These are phyloP conservation scores for Candida sakaeoensis DNA, from an alignment of 805 yeast genomes.

Conservation along the genomic window DNA sequence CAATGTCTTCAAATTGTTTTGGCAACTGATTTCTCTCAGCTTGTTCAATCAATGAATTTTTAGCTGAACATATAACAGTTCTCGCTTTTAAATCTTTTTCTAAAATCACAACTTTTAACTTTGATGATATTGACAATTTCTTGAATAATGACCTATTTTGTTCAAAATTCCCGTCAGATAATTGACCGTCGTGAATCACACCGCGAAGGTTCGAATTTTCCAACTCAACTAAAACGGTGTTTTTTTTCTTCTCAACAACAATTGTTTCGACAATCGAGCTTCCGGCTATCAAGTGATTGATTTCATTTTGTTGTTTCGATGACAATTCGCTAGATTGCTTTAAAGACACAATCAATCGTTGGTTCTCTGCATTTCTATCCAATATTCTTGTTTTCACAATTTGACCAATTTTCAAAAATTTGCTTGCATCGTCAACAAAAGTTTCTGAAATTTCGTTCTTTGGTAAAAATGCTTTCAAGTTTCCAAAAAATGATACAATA, in stretches of 20 bases:
- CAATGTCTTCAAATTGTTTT: conserved; percentile 52
- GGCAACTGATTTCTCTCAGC: conserved; percentile 58
- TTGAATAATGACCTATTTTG: conserved; percentile 67
- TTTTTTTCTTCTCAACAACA: conserved; percentile 73
- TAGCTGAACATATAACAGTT: conserved; percentile 60
- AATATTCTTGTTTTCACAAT: conserved; percentile 69
- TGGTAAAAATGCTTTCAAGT: conserved; percentile 76
- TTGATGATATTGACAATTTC: conserved; percentile 58
- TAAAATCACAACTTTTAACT: conserved; percentile 58
- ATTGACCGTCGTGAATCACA: conserved; percentile 67
- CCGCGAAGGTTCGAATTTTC: conserved; percentile 55
- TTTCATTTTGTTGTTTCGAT: conserved; percentile 42
- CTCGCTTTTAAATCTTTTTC: conserved; percentile 62
- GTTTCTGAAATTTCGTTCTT: conserved; percentile 87
- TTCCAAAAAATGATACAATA: conserved; percentile 77
- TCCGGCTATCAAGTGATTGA: conserved; percentile 54
- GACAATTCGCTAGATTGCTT: conserved; percentile 56
- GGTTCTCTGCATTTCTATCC: conserved; percentile 48
- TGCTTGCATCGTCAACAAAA: conserved; percentile 70
- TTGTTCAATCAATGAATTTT: conserved; percentile 62
- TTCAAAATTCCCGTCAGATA: conserved; percentile 72
- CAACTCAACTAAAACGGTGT: conserved; percentile 64
- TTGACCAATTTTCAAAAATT: conserved; percentile 79
- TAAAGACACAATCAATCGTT: conserved; percentile 68
- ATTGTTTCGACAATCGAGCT: conserved; percentile 54